phyloP scores from a whole-genome alignment of 192 early-diverging fungal species.

The Coemansia aciculifera region DNA sequence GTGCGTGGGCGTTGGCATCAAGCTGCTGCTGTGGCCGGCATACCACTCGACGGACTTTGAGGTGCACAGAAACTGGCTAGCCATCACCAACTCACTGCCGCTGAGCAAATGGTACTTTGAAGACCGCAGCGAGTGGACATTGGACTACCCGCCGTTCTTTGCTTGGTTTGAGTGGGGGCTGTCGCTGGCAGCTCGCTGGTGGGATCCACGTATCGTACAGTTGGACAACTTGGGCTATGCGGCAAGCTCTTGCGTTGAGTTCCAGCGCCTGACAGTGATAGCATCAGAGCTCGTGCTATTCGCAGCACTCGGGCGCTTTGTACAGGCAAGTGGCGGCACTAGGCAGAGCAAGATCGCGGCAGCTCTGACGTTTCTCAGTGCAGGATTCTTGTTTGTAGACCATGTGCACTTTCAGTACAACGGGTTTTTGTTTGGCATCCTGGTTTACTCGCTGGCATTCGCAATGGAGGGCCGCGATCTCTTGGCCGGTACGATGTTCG shows the following conservation, averaged over 20 bases:
- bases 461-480: slow-evolving; percentile 62
- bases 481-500: slow-evolving; percentile 72
- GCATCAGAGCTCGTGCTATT: slow-evolving; percentile 79
- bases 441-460: slow-evolving; percentile 75
- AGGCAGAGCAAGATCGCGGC: slow-evolving; percentile 53
- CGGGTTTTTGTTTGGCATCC: slow-evolving; percentile 85
- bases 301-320: slow-evolving; percentile 63
- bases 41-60: slow-evolving; percentile 98
- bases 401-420: slow-evolving; percentile 99
- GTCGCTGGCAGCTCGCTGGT: slow-evolving; percentile 51
- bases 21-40: slow-evolving; percentile 71
- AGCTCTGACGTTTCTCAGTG: slow-evolving; percentile 64
- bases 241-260: slow-evolving; percentile 66
- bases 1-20: slow-evolving; percentile 42
- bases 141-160: slow-evolving; percentile 98
- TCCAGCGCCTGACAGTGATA: slow-evolving; percentile 84
- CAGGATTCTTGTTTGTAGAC: slow-evolving; percentile 84
- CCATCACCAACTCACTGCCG: slow-evolving; percentile 85
- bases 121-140: slow-evolving; percentile 85
- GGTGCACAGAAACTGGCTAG: slow-evolving; percentile 97
- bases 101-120: slow-evolving; percentile 84
- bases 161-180: slow-evolving; percentile 91
- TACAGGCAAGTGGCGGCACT: slow-evolving; percentile 16
- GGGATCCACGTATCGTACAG: slow-evolving; percentile 78
- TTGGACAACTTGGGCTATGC: slow-evolving; percentile 69